Conservation (phyloP, 2,329 filamentous ascomycete genomes). For the Beauveria pseudobassiana region DNA sequence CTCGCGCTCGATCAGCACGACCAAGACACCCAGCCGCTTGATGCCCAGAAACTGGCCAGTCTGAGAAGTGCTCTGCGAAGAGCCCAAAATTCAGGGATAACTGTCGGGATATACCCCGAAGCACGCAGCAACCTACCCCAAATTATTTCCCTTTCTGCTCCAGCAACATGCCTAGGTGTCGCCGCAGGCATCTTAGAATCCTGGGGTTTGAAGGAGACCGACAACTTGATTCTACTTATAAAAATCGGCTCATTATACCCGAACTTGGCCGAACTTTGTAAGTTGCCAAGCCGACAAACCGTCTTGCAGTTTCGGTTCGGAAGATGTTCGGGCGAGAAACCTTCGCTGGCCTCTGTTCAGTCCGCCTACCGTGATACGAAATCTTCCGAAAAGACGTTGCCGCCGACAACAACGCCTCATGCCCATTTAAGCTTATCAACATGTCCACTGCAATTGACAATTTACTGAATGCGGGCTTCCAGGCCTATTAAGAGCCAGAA, state of each 20-base stretch:
- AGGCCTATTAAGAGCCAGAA: neutral
- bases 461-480: neutral
- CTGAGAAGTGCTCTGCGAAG: conserved; percentile 34
- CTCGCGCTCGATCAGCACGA: conserved; percentile 14
- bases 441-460: conserved; percentile 5
- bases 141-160: conserved; percentile 60
- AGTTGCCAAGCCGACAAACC: conserved; percentile 28
- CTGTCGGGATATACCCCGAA: conserved; percentile 51
- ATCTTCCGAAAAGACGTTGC: neutral
- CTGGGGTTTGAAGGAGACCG: conserved; percentile 60
- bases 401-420: neutral
- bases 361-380: conserved; percentile 36
- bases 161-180: conserved; percentile 62
- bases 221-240: conserved; percentile 70
- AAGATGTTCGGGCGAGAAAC: conserved; percentile 66
- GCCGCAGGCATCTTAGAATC: conserved; percentile 68
- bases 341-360: conserved; percentile 47
- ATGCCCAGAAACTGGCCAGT: conserved; percentile 34
- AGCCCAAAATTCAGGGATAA: conserved; percentile 60
- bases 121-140: conserved; percentile 32
- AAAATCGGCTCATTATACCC: conserved; percentile 57
- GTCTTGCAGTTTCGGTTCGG: conserved; percentile 55
- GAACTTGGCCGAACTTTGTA: conserved; percentile 45
- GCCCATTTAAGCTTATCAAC: conserved; percentile 6
- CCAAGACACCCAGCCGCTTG: conserved; percentile 20